A percentile compares a stretch with the other conserved stretches of the same genome.
Conservation (phyloP, 140 eudicot genomes). For the Oenanthe javanica region DNA sequence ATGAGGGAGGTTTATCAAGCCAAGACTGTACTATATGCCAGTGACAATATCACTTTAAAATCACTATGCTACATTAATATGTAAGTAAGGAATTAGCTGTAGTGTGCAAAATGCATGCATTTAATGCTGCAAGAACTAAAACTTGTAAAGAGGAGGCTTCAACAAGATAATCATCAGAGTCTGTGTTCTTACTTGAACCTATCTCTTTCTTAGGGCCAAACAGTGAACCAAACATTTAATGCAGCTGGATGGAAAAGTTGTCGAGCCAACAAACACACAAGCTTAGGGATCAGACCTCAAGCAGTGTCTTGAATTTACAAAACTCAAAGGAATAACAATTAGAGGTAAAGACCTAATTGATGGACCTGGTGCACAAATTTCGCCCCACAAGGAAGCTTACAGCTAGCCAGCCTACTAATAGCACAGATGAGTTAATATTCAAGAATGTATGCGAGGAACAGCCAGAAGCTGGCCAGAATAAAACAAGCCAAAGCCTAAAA, state of each 20-base stretch:
- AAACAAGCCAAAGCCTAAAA: background rate
- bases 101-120: slow-evolving; percentile 38
- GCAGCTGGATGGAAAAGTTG: slow-evolving; percentile 47
- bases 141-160: slow-evolving; percentile 60
- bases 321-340: slow-evolving; percentile 34
- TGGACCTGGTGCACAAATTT: slow-evolving; percentile 41
- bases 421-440: background rate
- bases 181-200: slow-evolving; percentile 45
- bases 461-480: background rate
- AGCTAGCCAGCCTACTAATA: background rate
- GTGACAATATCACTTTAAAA: slow-evolving; percentile 29
- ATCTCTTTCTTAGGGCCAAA: slow-evolving; percentile 51
- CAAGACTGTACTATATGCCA: slow-evolving; percentile 4
- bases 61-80: slow-evolving; percentile 6
- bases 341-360: slow-evolving; percentile 38
- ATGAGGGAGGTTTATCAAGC: slow-evolving; percentile 22
- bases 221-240: slow-evolving; percentile 31
- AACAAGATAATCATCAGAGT: slow-evolving; percentile 49
- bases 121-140: slow-evolving; percentile 51
- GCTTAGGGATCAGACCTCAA: slow-evolving; percentile 34
- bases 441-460: background rate
- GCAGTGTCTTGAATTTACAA: slow-evolving; percentile 43
- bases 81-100: background rate
- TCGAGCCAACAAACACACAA: slow-evolving; percentile 33
- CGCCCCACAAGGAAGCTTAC: slow-evolving; percentile 3